Percentiles rank a stretch among this genome's conserved stretches.
Evolutionary conservation across 2,329 filamentous ascomycete genomes (phyloP).

Genomic region (Epichloe elymi): DNA sequence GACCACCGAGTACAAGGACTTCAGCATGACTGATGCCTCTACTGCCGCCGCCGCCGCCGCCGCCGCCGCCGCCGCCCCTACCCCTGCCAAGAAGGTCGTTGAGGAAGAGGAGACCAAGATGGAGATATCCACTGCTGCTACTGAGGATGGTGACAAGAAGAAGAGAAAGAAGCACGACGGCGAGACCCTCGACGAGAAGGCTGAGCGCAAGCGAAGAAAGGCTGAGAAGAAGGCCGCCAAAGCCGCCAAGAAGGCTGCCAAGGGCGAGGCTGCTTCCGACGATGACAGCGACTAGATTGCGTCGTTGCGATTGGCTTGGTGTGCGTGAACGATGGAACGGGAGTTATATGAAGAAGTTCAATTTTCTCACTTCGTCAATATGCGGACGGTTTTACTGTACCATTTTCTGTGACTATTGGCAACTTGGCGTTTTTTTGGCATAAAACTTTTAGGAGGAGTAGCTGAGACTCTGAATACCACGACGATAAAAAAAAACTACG

Average conservation of each 20-base stretch:
- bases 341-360: conserved; percentile 1
- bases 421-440: conserved; percentile 14
- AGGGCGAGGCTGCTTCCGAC: conserved; percentile 37
- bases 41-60: conserved; percentile 31
- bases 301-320: not conserved
- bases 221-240: conserved; percentile 47
- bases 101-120: conserved; percentile 26
- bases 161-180: conserved; percentile 74
- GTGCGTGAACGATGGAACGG: not conserved
- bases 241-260: conserved; percentile 39
- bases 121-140: conserved; percentile 21
- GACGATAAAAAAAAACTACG: not conserved
- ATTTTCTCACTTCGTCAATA: conserved; percentile 5
- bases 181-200: conserved; percentile 57
- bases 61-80: conserved; percentile 18
- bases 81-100: conserved; percentile 16
- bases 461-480: not conserved
- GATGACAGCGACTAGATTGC: conserved; percentile 18
- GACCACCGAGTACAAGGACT: conserved; percentile 89
- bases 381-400: conserved; percentile 11
- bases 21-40: conserved; percentile 42
- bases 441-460: conserved; percentile 7
- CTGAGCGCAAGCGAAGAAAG: conserved; percentile 46
- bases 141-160: conserved; percentile 46
- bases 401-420: conserved; percentile 9